Base-by-base conservation (phyloP, 2,329 filamentous ascomycete species). In the Arthrobotrys conoides region DNA sequence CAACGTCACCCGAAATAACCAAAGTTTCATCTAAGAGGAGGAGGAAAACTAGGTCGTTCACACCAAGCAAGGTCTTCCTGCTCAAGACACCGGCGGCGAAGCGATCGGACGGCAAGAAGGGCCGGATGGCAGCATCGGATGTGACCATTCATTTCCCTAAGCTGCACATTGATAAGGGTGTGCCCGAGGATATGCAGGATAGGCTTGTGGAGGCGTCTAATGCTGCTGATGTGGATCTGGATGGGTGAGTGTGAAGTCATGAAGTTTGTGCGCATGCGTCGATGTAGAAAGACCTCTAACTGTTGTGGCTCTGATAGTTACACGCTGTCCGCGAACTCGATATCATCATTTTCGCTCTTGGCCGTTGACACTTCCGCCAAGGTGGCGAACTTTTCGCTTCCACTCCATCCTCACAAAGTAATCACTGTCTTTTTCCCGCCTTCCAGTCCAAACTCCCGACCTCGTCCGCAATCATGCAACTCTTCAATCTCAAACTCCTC, bases 381-480 rank as follows among this genome's bases (percentile, higher is more conserved):
- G 38, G 44, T 78, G 24, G 75, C 75, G 1, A 78, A 78, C 33
- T 78, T 78, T 33, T 78, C 75, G 0, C 64, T 78, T 2, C 75
- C 75, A n/a, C 64, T 78, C 3, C 75, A 78, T 20, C 75, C 75
- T 49, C 68, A 78, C 22, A 78, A 78, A 69, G 68, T 78, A 3
- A 78, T 78, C 44, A 68, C 75, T 24, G 75, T 78, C 8, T 78
- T 78, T 41, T 78, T 78, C 55, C 73, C 73, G 2, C 75, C 75
- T 38, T 68, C 75, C 2, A 61, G 33, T 38, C 9, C 68, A 9
- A 78, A 72, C 33, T 33, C 68, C 18, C 75, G 75, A 16, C 75
- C 75, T 20, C 75, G 75, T 5, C 75, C 75, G 9, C 75, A 78
- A 51, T 78, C 75, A 14, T 72, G 75, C 55, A 78, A 51, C 27